These are phyloP conservation scores for Puccinia triticina DNA, from an alignment of 1,284 basidiomycete genomes.

Conservation along the genomic window DNA sequence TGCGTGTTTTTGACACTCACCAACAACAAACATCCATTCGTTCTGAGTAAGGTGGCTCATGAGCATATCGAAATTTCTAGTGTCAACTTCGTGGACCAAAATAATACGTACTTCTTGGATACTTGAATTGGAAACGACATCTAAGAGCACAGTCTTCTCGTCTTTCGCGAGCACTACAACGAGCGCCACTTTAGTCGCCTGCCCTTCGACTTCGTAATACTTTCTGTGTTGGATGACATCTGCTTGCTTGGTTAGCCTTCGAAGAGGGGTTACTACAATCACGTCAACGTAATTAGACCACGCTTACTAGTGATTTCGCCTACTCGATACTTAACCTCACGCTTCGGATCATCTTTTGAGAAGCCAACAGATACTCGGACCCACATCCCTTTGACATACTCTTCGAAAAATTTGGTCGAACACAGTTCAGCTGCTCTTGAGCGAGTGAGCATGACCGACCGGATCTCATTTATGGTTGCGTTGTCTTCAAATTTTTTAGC, in stretches of 20 bases:
- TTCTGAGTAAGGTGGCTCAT: conserved; percentile 8
- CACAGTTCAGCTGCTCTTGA: conserved; percentile 44
- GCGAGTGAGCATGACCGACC: conserved; percentile 45
- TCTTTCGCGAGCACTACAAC: conserved; percentile 45
- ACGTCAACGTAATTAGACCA: too few relatives aligned
- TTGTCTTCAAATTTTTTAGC: conserved; percentile 31
- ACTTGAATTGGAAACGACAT: conserved; percentile 41
- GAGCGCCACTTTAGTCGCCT: conserved; percentile 39
- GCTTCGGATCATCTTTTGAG: conserved; percentile 50
- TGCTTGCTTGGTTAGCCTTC: not conserved
- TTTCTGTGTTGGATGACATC: conserved; percentile 31
- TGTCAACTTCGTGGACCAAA: not conserved
- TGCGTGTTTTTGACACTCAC: conserved; percentile 34
- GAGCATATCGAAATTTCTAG: not conserved
- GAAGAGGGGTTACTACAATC: not conserved
- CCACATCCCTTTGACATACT: conserved; percentile 49
- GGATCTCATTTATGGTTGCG: conserved; percentile 32
- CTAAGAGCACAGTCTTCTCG: conserved; percentile 23
- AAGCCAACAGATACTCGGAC: conserved; percentile 48
- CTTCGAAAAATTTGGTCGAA: conserved; percentile 45
- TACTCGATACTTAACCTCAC: conserved; percentile 48
- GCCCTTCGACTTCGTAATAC: conserved; percentile 47
- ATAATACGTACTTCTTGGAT: conserved; percentile 36
- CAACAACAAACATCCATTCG: conserved; percentile 47
- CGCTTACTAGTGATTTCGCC: conserved; percentile 33